Evolutionary conservation across 2,329 filamentous ascomycete species (phyloP), one percentile per base, ranked within the genome.

Genomic region (Akanthomyces uredinophilus): DNA sequence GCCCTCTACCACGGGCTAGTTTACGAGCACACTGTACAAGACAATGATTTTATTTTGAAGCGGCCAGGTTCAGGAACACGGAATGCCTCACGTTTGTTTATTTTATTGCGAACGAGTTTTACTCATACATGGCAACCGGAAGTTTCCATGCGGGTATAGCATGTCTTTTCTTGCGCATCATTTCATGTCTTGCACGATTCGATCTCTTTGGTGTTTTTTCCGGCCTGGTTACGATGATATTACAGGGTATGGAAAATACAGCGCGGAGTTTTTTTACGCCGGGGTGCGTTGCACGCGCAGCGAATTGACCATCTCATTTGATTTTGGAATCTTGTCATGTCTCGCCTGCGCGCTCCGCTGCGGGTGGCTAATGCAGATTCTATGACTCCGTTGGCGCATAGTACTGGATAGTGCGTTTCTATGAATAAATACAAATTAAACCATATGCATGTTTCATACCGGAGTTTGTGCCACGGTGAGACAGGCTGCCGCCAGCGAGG

Each of bases 291-390:
- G 46, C 14, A 29, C 46, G 46, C 46, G 46, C 46, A 49, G 46
- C 24, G 22, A 29, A 24, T 29, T 29, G 22, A 14, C 46, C 46
- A 22, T 49, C 46, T 18, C 46, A 47, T 49, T 49, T 47, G 10
- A 16, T 27, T 18, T 27, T 18, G 13, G 46, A 27, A 14, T 29
- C 3, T 27, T 49, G 16, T 8, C 11, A 11, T 35, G 32, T 10
- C 24, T 49, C 62, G 43, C 56, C 49, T 68, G 63, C 70, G 63
- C 72, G 67, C 53, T 27, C 46, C 44, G 16, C 22, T 49, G 29
- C 24, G 32, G 46, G 29, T 49, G 22, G 24, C 16, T 27, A 27
- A 16, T 22, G 16, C 46, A 18, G 24, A 4, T 49, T 24, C 7
- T 49, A 5, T 29, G 5, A 27, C 13, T 27, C 24, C 24, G 2